phyloP scores from a whole-genome alignment of 257 asterid genomes.

The Coffea canephora region DNA sequence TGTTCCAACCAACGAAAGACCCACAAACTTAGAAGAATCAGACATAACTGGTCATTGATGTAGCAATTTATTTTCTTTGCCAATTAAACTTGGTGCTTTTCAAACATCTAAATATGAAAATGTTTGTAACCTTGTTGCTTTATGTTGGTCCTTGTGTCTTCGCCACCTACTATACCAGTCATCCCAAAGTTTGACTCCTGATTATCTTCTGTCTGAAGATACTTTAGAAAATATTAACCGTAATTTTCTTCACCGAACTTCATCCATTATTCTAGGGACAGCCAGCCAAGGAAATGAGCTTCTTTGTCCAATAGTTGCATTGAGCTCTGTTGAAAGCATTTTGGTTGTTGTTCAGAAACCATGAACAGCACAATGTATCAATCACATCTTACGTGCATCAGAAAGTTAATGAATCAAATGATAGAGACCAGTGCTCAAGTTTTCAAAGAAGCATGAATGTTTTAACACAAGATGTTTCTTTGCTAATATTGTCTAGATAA shows the following conservation, averaged over 20 bases:
- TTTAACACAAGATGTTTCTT: neutral
- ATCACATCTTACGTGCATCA: neutral
- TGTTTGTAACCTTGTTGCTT: neutral
- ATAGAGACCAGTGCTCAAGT: neutral
- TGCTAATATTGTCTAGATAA: no score
- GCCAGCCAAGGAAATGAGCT: neutral
- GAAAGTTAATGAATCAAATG: neutral
- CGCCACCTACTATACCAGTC: no score
- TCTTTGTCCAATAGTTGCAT: neutral
- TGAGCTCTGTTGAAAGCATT: neutral
- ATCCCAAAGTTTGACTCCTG: no score
- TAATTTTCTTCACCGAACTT: neutral
- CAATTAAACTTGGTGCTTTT: neutral
- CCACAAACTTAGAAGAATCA: neutral
- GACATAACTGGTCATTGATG: no score
- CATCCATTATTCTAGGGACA: neutral
- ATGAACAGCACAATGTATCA: neutral
- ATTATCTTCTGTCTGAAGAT: no score
- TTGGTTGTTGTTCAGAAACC: neutral
- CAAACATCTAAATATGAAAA: neutral
- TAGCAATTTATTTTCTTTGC: neutral
- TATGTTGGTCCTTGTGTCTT: neutral
- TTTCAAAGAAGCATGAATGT: neutral
- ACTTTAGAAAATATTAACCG: neutral
- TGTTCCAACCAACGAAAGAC: neutral